Evolutionary conservation across 495 filamentous ascomycete genomes (phyloP).

Genomic region (Evansstolkia leycettana): DNA sequence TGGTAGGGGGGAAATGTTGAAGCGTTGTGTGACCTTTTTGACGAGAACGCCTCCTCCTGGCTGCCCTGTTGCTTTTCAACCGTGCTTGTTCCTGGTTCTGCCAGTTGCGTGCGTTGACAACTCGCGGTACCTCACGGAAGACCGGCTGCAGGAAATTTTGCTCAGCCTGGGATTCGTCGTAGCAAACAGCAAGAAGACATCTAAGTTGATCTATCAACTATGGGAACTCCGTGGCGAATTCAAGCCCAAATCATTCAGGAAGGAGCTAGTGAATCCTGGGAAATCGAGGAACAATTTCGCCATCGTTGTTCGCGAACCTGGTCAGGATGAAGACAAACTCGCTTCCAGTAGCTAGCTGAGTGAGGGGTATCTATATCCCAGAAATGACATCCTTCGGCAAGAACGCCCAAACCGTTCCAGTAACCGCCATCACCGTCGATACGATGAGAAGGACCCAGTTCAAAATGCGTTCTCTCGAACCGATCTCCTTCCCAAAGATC

Average conservation of each 20-base stretch:
- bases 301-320: constrained; percentile 42
- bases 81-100: constrained; percentile 79
- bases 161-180: constrained; percentile 57
- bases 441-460: constrained; percentile 59
- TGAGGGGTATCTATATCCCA: constrained; percentile 4
- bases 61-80: constrained; percentile 32
- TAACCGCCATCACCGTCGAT: constrained; percentile 52
- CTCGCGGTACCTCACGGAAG: constrained; percentile 77
- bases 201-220: constrained; percentile 81
- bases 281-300: constrained; percentile 79
- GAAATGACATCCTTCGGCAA: constrained; percentile 53
- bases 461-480: constrained; percentile 46
- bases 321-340: constrained; percentile 1
- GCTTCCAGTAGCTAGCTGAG: neutral
- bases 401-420: constrained; percentile 82
- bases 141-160: constrained; percentile 64
- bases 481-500: constrained; percentile 75
- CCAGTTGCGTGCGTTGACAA: constrained; percentile 83
- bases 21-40: constrained; percentile 44
- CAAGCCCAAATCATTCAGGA: constrained; percentile 38
- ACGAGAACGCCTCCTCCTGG: constrained; percentile 43
- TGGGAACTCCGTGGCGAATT: constrained; percentile 43
- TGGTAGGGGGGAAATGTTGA: constrained; percentile 80
- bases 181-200: constrained; percentile 53
- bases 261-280: constrained; percentile 64